Base-by-base conservation (phyloP, 2,329 filamentous ascomycete species). In the Shiraia bambusicola region DNA sequence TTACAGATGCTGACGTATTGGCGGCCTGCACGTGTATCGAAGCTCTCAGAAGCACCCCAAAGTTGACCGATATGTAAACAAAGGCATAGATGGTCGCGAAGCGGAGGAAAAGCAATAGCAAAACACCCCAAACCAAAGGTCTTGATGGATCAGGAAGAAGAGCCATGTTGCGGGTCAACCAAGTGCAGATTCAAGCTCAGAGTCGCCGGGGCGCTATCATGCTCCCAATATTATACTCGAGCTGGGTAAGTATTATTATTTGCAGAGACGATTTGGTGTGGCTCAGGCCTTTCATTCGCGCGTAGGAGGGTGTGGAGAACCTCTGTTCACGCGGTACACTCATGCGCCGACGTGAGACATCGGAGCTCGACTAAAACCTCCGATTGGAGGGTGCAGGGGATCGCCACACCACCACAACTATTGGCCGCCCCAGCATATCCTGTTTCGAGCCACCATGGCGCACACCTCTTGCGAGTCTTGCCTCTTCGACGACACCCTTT, bases 311-410 rank as follows among this genome's bases (percentile, higher is more conserved):
- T 31, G 38, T 29, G 38, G 26, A 15, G 28, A 34, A 30, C 38
- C n/a, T 27, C 19, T 31, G 32, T 41, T 41, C 38, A 41, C 38
- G 38, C 38, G 38, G 19, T 28, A 17, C 29, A 33, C 38, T 41
- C 38, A 41, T 35, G 38, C 33, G 32, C 14, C 26, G 13, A 9
- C 14, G 26, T 29, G 34, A 37, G 34, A 37, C 34, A 28, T 15
- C n/a, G n/a, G 17, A 22, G 19, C 11, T 30, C 14, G 9, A 10
- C 6, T n/a, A 22, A 14, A 9, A 24, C 37, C n/a, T 36, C 38
- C 32, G 38, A 41, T 41, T 41, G 38, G 38, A 10, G 11, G 3
- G 27, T 11, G 27, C 37, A 40, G 16, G 30, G 37, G 37, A 16
- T 19, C 38, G 31, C 17, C 38, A 41, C 38, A 41, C 38, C 38